Conservation (phyloP, 2,329 filamentous ascomycete species). For the Neopestalotiopsis sp. region DNA sequence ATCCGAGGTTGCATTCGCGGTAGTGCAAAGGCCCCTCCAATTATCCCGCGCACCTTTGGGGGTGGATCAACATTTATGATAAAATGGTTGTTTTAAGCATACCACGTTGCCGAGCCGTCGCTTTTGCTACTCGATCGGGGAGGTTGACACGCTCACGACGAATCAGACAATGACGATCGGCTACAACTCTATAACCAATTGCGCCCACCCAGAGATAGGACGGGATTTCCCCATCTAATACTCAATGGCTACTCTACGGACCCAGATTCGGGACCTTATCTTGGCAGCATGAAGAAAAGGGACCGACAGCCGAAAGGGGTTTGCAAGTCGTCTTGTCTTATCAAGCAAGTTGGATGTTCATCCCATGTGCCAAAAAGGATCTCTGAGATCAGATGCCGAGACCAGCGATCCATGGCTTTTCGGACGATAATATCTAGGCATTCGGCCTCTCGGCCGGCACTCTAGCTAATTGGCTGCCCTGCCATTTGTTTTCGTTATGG, state of each 20-base stretch:
- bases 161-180: neutral
- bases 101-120: neutral
- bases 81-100: neutral
- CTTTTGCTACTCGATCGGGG: neutral
- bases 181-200: conserved; percentile 2
- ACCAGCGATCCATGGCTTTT: neutral
- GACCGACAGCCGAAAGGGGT: conserved; percentile 4
- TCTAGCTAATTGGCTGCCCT: neutral
- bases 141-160: neutral
- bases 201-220: conserved; percentile 1
- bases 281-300: neutral
- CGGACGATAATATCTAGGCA: neutral
- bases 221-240: neutral
- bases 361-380: neutral
- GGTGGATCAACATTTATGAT: neutral
- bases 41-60: neutral
- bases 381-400: neutral
- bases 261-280: neutral
- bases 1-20: neutral
- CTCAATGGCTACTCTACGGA: too few relatives aligned
- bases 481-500: neutral
- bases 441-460: neutral
- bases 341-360: neutral
- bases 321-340: neutral
- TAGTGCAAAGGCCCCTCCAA: neutral